Base-by-base conservation (phyloP, 768 basidiomycete genomes). In the Candolleomyces aberdarensis region DNA sequence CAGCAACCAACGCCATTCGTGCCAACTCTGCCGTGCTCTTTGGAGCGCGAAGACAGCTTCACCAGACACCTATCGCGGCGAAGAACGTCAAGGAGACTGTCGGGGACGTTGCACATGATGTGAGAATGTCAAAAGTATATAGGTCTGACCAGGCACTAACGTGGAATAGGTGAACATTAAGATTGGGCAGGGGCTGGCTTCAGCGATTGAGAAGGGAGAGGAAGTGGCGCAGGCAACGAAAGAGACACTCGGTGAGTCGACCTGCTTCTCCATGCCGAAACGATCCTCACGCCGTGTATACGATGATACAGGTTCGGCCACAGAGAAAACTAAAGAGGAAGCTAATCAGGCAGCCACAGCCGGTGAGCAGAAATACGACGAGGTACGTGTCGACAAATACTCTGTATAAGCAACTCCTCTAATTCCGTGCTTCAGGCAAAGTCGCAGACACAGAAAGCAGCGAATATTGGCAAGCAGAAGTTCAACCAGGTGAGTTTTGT, bases 201-300 rank as follows among this genome's bases (percentile, higher is more conserved):
- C 73, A 31, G 81, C 80, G 0, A 76, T 84, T 52, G 81, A 81
- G 22, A 76, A 69, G 14, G 81, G 82, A 0, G 78, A 83, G 65
- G 66, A 79, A 57, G 75, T 74, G 50, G 72, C 80, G 0, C 56
- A 75, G 56, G 63, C 71, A 10, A 74, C 79, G 1, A 80, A 82
- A 60, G 74, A 81, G 22, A 74, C 73, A 3, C 1, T 83, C 39
- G 72, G 82, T 80, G 39, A 11, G 74, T n/a, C n/a, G 3, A 46
- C 29, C 52, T 58, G 8, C 40, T 15, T 26, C 15, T 17, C 46
- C 13, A 19, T 32, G 20, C 47, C 19, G 11, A 19, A 5, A 48
- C 15, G 11, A 7, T 7, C 36, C 57, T 14, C 60, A 43, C 20
- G 41, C 51, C 22, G 13, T 52, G 29, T 41, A 6, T 31, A 5